Conservation (phyloP, 148 eudicot species). For the Nyssa sinensis region DNA sequence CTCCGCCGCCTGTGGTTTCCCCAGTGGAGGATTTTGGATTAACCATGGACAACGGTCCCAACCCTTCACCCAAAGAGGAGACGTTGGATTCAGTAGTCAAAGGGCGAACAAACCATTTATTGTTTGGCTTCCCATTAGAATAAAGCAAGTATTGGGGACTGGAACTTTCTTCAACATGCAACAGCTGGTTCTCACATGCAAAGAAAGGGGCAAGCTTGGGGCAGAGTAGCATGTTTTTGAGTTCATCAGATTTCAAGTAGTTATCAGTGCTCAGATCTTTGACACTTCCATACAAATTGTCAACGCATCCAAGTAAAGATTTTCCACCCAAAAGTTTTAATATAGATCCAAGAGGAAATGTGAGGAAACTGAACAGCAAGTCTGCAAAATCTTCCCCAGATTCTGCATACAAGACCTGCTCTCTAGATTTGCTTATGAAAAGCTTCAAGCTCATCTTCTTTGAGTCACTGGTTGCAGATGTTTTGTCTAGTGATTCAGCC, state of each 20-base stretch:
- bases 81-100: neutral
- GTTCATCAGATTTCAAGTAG: neutral
- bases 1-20: neutral
- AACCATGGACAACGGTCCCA: neutral
- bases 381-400: constrained; percentile 19
- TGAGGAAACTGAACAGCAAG: constrained; percentile 18
- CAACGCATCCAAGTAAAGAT: neutral
- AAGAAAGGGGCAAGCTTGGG: neutral
- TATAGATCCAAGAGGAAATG: constrained; percentile 17
- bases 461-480: neutral
- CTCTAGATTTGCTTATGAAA: constrained; percentile 14
- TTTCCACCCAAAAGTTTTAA: neutral
- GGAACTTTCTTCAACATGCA: neutral
- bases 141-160: neutral
- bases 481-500: neutral
- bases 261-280: neutral
- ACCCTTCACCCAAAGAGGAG: neutral
- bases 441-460: constrained; percentile 10
- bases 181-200: constrained; percentile 1
- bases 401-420: constrained; percentile 10
- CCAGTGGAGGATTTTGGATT: neutral
- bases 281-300: constrained; percentile 14
- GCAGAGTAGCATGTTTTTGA: neutral
- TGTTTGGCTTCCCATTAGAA: neutral
- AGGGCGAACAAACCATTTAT: neutral